Conservation (phyloP, 768 basidiomycete genomes). For the Boletus edulis region DNA sequence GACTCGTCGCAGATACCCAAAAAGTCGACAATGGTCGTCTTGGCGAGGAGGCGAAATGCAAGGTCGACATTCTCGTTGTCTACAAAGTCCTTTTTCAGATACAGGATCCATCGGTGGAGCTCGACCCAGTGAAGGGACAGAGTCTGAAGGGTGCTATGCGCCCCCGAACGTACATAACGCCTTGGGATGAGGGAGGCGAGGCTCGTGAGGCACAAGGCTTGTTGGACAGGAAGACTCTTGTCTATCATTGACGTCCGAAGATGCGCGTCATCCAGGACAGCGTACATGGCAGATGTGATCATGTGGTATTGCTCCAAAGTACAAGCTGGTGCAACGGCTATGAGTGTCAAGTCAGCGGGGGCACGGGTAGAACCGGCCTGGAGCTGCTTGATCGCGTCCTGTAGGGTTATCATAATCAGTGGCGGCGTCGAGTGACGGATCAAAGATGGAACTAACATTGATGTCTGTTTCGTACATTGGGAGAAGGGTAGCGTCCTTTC, state of each 20-base stretch:
- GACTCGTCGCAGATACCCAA: constrained; percentile 16
- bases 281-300: constrained; percentile 22
- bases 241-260: constrained; percentile 15
- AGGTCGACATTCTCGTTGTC: constrained; percentile 18
- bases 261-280: constrained; percentile 14
- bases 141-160: neutral
- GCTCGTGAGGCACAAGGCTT: constrained; percentile 18
- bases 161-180: neutral
- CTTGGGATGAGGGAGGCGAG: constrained; percentile 14
- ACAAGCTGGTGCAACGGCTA: constrained; percentile 21
- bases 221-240: constrained; percentile 15
- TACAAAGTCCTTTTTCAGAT: constrained; percentile 22
- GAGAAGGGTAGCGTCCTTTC: neutral
- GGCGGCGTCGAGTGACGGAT: neutral
- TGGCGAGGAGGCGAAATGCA: constrained; percentile 21
- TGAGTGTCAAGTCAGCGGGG: constrained; percentile 10
- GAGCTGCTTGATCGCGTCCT: constrained; percentile 22
- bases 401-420: neutral
- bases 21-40: constrained; percentile 19
- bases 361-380: constrained; percentile 21
- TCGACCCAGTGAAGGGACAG: constrained; percentile 18
- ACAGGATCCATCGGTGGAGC: constrained; percentile 25
- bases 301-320: constrained; percentile 14
- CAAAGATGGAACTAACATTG: constrained; percentile 7
- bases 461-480: constrained; percentile 20